Base-by-base conservation (phyloP, 2,329 filamentous ascomycete species). In the Helotiales sp. region DNA sequence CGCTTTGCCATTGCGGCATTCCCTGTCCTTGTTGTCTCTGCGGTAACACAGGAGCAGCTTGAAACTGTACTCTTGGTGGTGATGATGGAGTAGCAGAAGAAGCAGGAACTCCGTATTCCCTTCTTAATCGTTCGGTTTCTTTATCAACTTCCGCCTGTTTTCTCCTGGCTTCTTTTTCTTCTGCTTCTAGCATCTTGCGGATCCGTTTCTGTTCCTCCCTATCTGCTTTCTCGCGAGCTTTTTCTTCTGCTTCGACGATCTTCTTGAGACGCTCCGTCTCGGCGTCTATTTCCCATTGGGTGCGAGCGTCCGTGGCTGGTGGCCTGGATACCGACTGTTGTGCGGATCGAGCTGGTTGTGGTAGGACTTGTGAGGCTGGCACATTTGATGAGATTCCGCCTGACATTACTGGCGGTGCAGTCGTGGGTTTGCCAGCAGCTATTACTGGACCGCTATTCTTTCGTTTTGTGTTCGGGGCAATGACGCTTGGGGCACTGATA, bases 81-180 rank as follows among this genome's bases (percentile, higher is more conserved):
- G 42, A 33, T 17, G 29, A 33, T 10, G 48, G 40, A 22, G 33
- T 27, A 25, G 38, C 34, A n/a, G 46, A 24, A 17, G 48, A 27
- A 10, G 51, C 59, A 4, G 54, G 49, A 17, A 71, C 66, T 9
- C 89, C 89, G 66, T 90, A 93, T 65, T 87, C 73, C 64, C 78
- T 83, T 22, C 84, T 78, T 33, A 99, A 77, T 1, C 92, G 81
- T 71, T 95, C 91, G 0, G 95, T 98, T 75, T 99, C 93, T 61
- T 81, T 82, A 19, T 93, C 87, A 1, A 93, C 76, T 64, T 83
- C 82, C 9, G 79, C 82, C 30, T 87, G 81, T 57, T 79, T 77
- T 30, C 73, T 74, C 25, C 74, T 80, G 0, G 77, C 79, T 65
- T 89, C 86, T 55, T 79, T 81, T 25, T 88, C 84, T 68, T 92